A percentile compares a stretch with the other conserved stretches of the same genome.
Evolutionary conservation across 1,284 basidiomycete species (phyloP).

Genomic region (Leccinum fallax): DNA sequence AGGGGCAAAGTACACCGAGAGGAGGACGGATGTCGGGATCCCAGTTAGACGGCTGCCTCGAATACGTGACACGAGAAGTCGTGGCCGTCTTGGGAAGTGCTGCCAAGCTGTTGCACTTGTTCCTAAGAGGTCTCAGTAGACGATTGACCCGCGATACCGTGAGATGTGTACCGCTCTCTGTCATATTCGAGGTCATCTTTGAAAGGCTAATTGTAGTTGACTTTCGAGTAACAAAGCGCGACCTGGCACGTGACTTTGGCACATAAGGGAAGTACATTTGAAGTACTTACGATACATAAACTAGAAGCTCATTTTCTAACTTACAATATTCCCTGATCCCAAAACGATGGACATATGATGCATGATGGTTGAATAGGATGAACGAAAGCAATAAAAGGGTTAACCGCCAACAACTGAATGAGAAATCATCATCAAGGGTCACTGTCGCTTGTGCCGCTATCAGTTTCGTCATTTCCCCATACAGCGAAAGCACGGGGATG

Average conservation of each 20-base stretch:
- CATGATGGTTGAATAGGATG: not conserved
- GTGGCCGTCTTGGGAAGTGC: conserved; percentile 24
- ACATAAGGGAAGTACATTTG: not conserved
- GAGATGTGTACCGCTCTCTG: conserved; percentile 31
- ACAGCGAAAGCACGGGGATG: conserved; percentile 72
- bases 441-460: conserved; percentile 77
- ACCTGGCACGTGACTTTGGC: conserved; percentile 20
- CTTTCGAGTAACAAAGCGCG: conserved; percentile 1
- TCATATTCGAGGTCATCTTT: conserved; percentile 3
- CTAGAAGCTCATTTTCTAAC: not conserved
- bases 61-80: conserved; percentile 16
- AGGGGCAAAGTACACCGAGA: conserved; percentile 43
- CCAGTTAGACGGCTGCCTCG: conserved; percentile 23
- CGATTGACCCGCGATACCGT: conserved; percentile 52
- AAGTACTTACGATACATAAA: not conserved
- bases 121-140: conserved; percentile 55
- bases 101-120: conserved; percentile 47
- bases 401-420: not conserved
- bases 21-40: conserved; percentile 34
- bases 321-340: not conserved
- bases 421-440: conserved; percentile 39
- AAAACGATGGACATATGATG: not conserved
- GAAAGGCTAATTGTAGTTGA: not conserved
- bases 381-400: conserved; percentile 1
- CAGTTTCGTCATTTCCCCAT: conserved; percentile 86